Conservation (phyloP, 768 basidiomycete genomes). For the Psilocybe tampanensis region DNA sequence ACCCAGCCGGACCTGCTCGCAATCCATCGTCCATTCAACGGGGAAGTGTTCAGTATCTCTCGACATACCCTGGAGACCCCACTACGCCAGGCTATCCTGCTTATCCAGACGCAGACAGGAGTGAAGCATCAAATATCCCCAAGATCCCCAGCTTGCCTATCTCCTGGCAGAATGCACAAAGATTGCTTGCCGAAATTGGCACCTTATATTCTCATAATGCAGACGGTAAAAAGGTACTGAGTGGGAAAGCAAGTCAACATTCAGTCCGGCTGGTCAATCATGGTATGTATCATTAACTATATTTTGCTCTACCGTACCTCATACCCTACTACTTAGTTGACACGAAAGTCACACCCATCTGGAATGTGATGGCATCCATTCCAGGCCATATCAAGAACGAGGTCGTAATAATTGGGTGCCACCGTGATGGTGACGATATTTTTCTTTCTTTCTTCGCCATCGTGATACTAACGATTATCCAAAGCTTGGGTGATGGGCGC, state of each 20-base stretch:
- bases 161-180: slow-evolving; percentile 81
- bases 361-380: slow-evolving; percentile 80
- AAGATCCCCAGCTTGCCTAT: slow-evolving; percentile 87
- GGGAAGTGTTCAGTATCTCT: slow-evolving; percentile 78
- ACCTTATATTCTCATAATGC: slow-evolving; percentile 31
- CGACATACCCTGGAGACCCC: slow-evolving; percentile 73
- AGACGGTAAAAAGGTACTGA: slow-evolving; percentile 37
- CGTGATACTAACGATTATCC: not conserved
- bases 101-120: slow-evolving; percentile 77
- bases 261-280: slow-evolving; percentile 57
- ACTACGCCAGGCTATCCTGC: slow-evolving; percentile 88
- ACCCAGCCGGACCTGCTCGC: slow-evolving; percentile 87
- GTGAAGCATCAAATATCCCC: slow-evolving; percentile 62
- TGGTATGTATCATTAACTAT: slow-evolving; percentile 33
- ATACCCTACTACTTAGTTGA: slow-evolving; percentile 48
- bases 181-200: slow-evolving; percentile 60
- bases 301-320: not conserved
- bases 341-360: slow-evolving; percentile 80
- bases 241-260: slow-evolving; percentile 50
- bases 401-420: slow-evolving; percentile 84
- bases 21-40: slow-evolving; percentile 85
- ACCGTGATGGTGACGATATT: slow-evolving; percentile 76
- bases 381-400: slow-evolving; percentile 86
- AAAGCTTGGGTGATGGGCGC: slow-evolving; percentile 80
- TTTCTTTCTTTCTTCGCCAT: not conserved